Conservation (phyloP, 352 stramenopile species). For the Globisporangium heterothallicum region DNA sequence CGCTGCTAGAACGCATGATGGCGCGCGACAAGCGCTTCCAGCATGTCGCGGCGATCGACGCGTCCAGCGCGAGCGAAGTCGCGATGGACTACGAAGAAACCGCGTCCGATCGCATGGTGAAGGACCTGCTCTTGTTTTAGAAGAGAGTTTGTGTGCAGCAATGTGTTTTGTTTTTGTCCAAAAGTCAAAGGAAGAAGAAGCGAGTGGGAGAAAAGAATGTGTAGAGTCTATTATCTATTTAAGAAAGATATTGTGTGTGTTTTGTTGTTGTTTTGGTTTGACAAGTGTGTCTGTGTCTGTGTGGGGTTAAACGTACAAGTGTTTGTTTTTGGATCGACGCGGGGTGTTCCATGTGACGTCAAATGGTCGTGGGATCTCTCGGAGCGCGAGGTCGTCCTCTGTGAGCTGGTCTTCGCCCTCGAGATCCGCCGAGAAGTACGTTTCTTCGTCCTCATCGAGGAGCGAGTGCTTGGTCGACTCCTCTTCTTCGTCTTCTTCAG, state of each 20-base stretch:
- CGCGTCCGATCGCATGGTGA: conserved; percentile 80
- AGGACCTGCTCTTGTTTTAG: conserved; percentile 81
- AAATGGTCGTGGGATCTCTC: conserved; percentile 50
- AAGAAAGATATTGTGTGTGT: conserved; percentile 16
- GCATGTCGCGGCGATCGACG: conserved; percentile 34
- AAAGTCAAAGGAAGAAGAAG: neutral
- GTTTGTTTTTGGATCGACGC: conserved; percentile 60
- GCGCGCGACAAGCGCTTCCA: conserved; percentile 69
- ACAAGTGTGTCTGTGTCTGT: neutral
- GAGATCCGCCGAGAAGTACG: conserved; percentile 50
- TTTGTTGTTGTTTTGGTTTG: conserved; percentile 6
- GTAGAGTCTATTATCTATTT: conserved; percentile 18
- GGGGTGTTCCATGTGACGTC: conserved; percentile 69
- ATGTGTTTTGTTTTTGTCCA: conserved; percentile 7
- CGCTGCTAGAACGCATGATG: conserved; percentile 80
- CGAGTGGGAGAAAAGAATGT: conserved; percentile 4
- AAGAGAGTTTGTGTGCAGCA: conserved; percentile 6
- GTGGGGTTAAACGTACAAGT: conserved; percentile 63
- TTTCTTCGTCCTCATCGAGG: conserved; percentile 30
- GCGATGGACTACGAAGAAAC: conserved; percentile 47
- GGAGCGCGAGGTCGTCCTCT: conserved; percentile 29
- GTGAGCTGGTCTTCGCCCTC: conserved; percentile 29
- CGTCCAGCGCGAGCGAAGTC: conserved; percentile 20
- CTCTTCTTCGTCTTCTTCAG: conserved; percentile 16
- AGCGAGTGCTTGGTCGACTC: conserved; percentile 9